phyloP scores from a whole-genome alignment of 768 basidiomycete genomes.

The Ramaria sp. region DNA sequence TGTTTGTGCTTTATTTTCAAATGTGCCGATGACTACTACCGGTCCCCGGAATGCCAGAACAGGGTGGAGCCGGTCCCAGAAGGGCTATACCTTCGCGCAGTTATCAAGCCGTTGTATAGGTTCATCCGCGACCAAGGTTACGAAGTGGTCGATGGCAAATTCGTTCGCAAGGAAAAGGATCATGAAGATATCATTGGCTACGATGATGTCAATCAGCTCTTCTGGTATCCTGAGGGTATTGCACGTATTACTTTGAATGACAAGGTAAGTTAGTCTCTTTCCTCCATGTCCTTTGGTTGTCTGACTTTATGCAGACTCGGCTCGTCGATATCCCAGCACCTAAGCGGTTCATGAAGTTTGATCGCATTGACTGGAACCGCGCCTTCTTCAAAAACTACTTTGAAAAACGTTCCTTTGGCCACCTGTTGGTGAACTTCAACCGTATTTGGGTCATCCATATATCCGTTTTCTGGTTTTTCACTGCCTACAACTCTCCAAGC shows the following conservation, averaged over 20 bases:
- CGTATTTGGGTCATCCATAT: conserved; percentile 97
- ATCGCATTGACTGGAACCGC: conserved; percentile 84
- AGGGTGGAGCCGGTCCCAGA: conserved; percentile 87
- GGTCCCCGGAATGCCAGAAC: conserved; percentile 96
- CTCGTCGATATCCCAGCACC: conserved; percentile 86
- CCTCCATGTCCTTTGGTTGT: neutral
- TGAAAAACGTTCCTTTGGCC: conserved; percentile 88
- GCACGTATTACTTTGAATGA: conserved; percentile 84
- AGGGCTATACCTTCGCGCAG: conserved; percentile 81
- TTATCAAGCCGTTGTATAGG: conserved; percentile 90
- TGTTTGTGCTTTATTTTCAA: conserved; percentile 99
- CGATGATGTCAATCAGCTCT: conserved; percentile 98
- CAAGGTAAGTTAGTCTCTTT: conserved; percentile 44
- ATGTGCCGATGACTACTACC: conserved; percentile 99
- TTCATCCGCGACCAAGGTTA: conserved; percentile 98
- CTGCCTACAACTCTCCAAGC: conserved; percentile 91
- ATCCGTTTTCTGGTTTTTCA: conserved; percentile 92
- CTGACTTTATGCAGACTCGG: conserved; percentile 47
- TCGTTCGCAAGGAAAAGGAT: conserved; percentile 87
- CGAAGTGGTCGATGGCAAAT: conserved; percentile 90
- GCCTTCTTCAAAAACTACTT: conserved; percentile 99
- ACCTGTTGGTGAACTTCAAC: conserved; percentile 98
- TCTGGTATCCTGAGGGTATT: conserved; percentile 99
- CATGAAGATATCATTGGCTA: conserved; percentile 97
- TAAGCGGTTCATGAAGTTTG: conserved; percentile 88